Evolutionary conservation across 345 rosid species (phyloP).

Genomic region (Eucalyptus cladocalyx): DNA sequence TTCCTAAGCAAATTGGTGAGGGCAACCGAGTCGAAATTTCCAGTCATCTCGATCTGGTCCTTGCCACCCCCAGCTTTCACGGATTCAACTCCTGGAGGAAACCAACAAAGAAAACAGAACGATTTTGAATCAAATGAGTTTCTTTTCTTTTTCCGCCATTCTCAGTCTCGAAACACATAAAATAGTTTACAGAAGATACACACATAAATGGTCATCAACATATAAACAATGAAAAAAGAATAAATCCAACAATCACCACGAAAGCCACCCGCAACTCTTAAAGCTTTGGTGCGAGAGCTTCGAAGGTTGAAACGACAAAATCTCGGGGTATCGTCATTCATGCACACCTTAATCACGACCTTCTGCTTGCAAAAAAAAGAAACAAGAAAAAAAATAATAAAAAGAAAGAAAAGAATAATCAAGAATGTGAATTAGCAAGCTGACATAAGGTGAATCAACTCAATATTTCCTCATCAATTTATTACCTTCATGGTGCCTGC

Average conservation of each 20-base stretch:
- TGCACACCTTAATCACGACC: background rate
- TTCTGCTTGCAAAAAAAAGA: background rate
- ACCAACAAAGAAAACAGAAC: background rate
- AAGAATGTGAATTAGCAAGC: background rate
- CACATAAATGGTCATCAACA: background rate
- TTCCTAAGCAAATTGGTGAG: background rate
- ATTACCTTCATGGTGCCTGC: background rate
- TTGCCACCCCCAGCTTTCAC: too few relatives aligned
- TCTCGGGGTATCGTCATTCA: background rate
- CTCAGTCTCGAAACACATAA: background rate
- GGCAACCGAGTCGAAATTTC: background rate
- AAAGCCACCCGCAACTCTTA: background rate
- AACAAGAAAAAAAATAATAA: too few relatives aligned
- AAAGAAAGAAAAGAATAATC: background rate
- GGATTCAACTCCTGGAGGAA: background rate
- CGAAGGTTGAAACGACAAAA: background rate
- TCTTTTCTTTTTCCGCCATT: too few relatives aligned
- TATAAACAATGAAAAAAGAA: background rate
- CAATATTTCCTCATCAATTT: background rate
- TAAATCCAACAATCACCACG: background rate
- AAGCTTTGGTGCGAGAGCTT: background rate
- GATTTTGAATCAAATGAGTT: background rate
- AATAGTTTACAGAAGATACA: background rate
- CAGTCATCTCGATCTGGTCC: background rate
- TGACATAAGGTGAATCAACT: background rate